Conservation (phyloP, 768 basidiomycete genomes). For the Kwoniella pini region DNA sequence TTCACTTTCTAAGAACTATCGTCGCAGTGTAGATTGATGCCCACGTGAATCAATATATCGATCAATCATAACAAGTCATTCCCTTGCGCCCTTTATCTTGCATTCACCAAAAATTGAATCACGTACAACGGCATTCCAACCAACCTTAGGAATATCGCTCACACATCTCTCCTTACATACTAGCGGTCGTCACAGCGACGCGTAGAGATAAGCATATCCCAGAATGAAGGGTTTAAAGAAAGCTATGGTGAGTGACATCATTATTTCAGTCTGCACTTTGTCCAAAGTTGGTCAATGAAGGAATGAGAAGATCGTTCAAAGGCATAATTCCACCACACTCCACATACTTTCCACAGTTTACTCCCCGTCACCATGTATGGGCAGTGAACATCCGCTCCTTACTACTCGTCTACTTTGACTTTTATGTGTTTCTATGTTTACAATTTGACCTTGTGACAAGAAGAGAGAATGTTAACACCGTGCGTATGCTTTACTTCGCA, state of each 20-base stretch:
- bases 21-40: too few relatives aligned
- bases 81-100: conserved; percentile 9
- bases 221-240: conserved; percentile 57
- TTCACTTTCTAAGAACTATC: too few relatives aligned
- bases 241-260: conserved; percentile 53
- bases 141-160: too few relatives aligned
- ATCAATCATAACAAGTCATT: background rate
- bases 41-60: too few relatives aligned
- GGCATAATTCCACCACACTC: too few relatives aligned
- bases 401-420: too few relatives aligned
- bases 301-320: background rate
- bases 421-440: background rate
- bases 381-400: too few relatives aligned
- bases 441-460: background rate
- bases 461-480: background rate
- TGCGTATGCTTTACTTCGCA: conserved; percentile 6
- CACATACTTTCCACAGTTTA: too few relatives aligned
- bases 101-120: too few relatives aligned
- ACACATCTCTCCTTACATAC: too few relatives aligned
- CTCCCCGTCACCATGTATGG: too few relatives aligned
- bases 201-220: background rate
- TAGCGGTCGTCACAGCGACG: background rate
- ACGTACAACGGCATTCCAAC: background rate
- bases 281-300: background rate
- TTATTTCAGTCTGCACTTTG: background rate